Evolutionary conservation across 1,284 basidiomycete species (phyloP), one percentile per base, ranked within the genome.

Genomic region (Rhodotorula sp.): DNA sequence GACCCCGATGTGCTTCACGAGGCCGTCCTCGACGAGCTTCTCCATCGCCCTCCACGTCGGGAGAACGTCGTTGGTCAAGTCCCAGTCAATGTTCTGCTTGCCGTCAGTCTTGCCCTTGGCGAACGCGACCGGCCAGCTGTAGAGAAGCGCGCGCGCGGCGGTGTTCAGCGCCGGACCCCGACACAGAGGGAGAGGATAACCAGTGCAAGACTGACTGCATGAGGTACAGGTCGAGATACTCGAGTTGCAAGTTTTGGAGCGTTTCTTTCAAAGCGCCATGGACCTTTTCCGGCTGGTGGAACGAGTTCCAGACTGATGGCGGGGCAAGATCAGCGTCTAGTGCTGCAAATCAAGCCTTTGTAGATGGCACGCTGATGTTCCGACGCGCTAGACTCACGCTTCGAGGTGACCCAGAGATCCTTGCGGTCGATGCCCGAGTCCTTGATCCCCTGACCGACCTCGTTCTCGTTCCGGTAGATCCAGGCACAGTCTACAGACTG

Each of bases 151-250:
- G 22, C 6, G 37, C 37, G 37, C 10, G 37, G 37, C 37, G 37
- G 37, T 10, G 33, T 12, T 42, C 37, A 42, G 37, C 37, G 10
- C 10, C 37, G 37, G 37, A 42, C 14, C 10, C 37, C 37, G 12
- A 2, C 10, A 12, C 37, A 12, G 37, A 12, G n/a, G 62, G 48
- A 42, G 42, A 20, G n/a, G 30, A n/a, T 4, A 17, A 18, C 17
- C 12, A 79, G 79, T n/a, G n/a, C n/a, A n/a, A n/a, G 88, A 87
- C 91, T 48, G 48, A 71, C 83, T 93, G 90, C 87, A 93, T 88
- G 68, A 94, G 84, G 79, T 88, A 90, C 66, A 94, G 83, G 80
- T 94, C 90, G 69, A 93, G 84, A 81, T 93, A 93, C 48, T 85
- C 84, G 6, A 88, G 85, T 65, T 86, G 85, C 58, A 94, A 87